Evolutionary conservation across 495 filamentous ascomycete genomes (phyloP).

Genomic region (Trichocladium uniseriatum): DNA sequence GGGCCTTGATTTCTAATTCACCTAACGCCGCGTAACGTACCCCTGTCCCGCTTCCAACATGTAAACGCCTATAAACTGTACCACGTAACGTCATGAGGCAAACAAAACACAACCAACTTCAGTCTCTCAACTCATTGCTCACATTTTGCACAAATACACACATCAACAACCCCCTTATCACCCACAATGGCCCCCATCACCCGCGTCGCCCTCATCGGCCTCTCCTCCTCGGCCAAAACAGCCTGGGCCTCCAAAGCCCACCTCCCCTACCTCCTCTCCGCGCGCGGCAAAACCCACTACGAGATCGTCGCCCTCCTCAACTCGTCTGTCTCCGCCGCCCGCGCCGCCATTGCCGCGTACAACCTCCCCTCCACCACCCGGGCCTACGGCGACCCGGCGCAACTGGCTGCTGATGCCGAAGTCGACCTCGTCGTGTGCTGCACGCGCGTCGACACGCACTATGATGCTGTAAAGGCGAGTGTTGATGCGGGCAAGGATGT

Average conservation of each 20-base stretch:
- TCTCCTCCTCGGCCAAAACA: conserved; percentile 37
- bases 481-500: conserved; percentile 48
- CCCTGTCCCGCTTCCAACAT: too few species aligned
- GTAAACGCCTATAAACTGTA: too few species aligned
- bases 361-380: conserved; percentile 34
- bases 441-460: conserved; percentile 48
- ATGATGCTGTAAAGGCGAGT: conserved; percentile 28
- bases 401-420: conserved; percentile 36
- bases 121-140: too few species aligned
- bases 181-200: too few species aligned
- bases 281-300: conserved; percentile 34
- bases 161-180: too few species aligned
- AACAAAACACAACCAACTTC: too few species aligned
- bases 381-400: conserved; percentile 44
- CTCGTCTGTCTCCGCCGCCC: conserved; percentile 40
- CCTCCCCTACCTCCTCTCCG: conserved; percentile 45
- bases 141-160: too few species aligned
- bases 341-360: conserved; percentile 39
- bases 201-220: conserved; percentile 49
- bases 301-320: conserved; percentile 52
- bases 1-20: too few species aligned
- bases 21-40: too few species aligned
- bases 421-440: conserved; percentile 51
- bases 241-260: conserved; percentile 50
- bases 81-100: too few species aligned